These are phyloP conservation scores for Fusarium dlaminii DNA, from an alignment of 2,329 filamentous ascomycete genomes.

Conservation along the genomic window DNA sequence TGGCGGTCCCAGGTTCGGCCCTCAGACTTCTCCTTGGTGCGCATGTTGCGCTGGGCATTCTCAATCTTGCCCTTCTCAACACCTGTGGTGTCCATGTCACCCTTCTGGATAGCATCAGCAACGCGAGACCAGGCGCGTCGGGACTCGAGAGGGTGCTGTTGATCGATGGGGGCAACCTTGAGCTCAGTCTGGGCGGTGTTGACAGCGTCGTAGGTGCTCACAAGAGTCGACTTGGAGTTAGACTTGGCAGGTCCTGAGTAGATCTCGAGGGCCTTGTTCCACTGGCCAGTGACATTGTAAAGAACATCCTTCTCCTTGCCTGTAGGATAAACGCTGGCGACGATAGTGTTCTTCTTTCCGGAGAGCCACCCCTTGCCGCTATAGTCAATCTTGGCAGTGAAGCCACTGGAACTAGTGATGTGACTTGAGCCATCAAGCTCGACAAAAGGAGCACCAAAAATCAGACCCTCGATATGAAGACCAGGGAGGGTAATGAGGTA, in stretches of 20 bases:
- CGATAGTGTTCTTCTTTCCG: conserved; percentile 94
- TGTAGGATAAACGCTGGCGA: conserved; percentile 76
- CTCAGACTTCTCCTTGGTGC: conserved; percentile 79
- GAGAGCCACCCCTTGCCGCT: conserved; percentile 93
- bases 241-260: conserved; percentile 69
- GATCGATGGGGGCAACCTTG: conserved; percentile 74
- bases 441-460: conserved; percentile 86
- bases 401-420: conserved; percentile 88
- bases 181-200: conserved; percentile 71
- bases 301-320: conserved; percentile 76
- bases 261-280: conserved; percentile 85
- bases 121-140: conserved; percentile 90
- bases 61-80: conserved; percentile 89
- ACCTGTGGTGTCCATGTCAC: conserved; percentile 84
- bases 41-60: conserved; percentile 80
- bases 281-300: conserved; percentile 89
- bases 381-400: conserved; percentile 90
- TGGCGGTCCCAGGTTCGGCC: conserved; percentile 81
- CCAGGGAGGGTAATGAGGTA: conserved; percentile 93
- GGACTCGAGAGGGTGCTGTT: conserved; percentile 88
- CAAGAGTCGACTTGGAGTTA: conserved; percentile 57
- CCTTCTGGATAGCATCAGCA: conserved; percentile 78
- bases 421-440: conserved; percentile 87
- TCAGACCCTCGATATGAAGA: conserved; percentile 92
- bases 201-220: conserved; percentile 71